Base-by-base conservation (phyloP, 2,329 filamentous ascomycete species). In the Byssothecium circinans region DNA sequence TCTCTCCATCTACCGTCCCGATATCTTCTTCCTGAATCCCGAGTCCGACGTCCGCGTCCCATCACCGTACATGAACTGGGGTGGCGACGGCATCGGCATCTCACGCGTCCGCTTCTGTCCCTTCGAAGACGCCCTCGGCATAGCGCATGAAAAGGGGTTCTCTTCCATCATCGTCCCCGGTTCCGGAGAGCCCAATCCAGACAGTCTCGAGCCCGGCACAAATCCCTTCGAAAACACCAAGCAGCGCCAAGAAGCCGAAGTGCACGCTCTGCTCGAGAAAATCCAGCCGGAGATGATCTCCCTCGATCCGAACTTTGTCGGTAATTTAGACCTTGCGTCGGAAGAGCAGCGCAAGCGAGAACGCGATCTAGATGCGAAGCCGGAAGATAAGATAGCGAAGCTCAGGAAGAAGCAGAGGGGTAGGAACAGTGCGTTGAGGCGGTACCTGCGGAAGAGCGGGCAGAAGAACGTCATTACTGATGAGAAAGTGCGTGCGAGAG, bases 211-310 rank as follows among this genome's bases (percentile, higher is more conserved):
- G 72, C 80, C 86, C 60, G 68, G 68, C 43, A 68, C 63, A 11
- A 99, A 99, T 77, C 94, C 94, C 27, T 97, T 92, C 80, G 94
- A 97, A 75, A 96, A 87, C 43, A 81, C 79, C 64, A 95, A 94
- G 75, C 91, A 97, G 75, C 84, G 94, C 62, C 91, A 95, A 72
- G 94, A 99, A 73, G 81, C 82, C 41, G 94, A 99, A 73, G 91
- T 99, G 70, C 90, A 88, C 76, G 79, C 82, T 11, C 79, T 99
- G 55, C 83, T 99, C 61, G 95, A 95, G 79, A 99, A 99, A 77
- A 79, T 99, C 39, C 85, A 91, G 64, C 92, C 94, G 3, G 92
- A 96, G 67, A 99, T 97, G 90, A 99, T 99, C 54, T 89, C 90
- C 1, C 78, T 99, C 18, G 87, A 99, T 67, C 92, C 94, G 58